phyloP scores from a whole-genome alignment of 2,329 filamentous ascomycete genomes.

The Cladosporium sp. region DNA sequence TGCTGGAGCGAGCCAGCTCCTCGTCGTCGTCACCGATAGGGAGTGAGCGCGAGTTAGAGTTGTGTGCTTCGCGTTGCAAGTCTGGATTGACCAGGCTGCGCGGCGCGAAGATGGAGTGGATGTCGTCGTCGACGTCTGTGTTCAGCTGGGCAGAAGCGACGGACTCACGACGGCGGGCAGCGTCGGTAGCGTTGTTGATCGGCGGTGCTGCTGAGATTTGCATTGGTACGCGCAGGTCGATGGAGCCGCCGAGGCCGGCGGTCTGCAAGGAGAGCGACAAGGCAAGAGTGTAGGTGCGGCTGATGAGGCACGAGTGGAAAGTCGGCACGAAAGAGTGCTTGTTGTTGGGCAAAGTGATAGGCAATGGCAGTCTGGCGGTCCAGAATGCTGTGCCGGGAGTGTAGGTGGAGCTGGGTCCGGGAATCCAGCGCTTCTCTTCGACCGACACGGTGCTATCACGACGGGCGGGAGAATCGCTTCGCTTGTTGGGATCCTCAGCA shows the following conservation, averaged over 20 bases:
- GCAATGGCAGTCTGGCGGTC: conserved; percentile 59
- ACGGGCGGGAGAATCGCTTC: conserved; percentile 23
- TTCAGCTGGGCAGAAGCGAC: conserved; percentile 9
- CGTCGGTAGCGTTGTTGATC: conserved; percentile 7
- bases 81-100: conserved; percentile 7
- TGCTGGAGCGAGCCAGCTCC: neutral
- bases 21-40: neutral
- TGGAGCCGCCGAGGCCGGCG: conserved; percentile 38
- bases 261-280: conserved; percentile 54
- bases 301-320: conserved; percentile 65
- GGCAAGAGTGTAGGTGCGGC: conserved; percentile 60
- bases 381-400: conserved; percentile 49
- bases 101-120: conserved; percentile 7
- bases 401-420: conserved; percentile 38
- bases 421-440: conserved; percentile 29
- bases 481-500: conserved; percentile 29
- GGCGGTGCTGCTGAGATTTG: conserved; percentile 35
- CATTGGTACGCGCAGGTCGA: conserved; percentile 43
- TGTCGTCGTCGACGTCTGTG: conserved; percentile 11
- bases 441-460: conserved; percentile 38
- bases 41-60: neutral
- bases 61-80: neutral
- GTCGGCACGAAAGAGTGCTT: conserved; percentile 61
- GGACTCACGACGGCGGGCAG: conserved; percentile 4
- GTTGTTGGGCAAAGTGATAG: conserved; percentile 54